Base-by-base conservation (phyloP, 257 asterid genomes). In the Datura wrightii region DNA sequence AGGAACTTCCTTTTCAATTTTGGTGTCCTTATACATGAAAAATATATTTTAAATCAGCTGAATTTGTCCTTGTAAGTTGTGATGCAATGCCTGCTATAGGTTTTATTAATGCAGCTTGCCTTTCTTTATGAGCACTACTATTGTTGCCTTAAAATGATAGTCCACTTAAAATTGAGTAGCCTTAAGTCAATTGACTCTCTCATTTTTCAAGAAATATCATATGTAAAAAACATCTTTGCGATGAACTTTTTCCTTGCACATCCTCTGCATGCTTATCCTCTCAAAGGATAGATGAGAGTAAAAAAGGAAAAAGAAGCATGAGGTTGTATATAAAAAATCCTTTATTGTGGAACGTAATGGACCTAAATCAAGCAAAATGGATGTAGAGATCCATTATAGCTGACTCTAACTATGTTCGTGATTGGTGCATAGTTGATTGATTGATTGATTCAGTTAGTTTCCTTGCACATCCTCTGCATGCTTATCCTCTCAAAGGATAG, bases 21-120 rank as follows among this genome's bases (percentile, higher is more conserved):
- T 76, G 19, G 80, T 19, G 80, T 72, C 42, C 80, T 72, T 14
- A 4, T 71, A 13, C 41, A 72, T 72, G 59, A 72, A 72, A 72
- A 5, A 19, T 6, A 5, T 72, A 11, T 72, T 11, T 70, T 14
- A 72, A 72, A 72, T 10, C 80, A 72, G 41, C 80, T 72, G 18
- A 16, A 72, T 72, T 72, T 11, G 58, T n/a, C 16, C 39, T 24
- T 48, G 5, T 71, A 48, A 48, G 60, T 46, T 74, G 60, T 74
- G 60, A 50, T 50, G 10, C 39, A 31, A 48, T 76, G 50, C 14
- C n/a, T 48, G 81, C 31, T 76, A 50, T 50, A 50, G 15, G 63
- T 3, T 7, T 18, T 31, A 2, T 52, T 3, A 15, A 15, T 52
- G 82, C 34, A 15, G n/a, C 31, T 16, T 11, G 39, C 80, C 46